A percentile compares a stretch with the other conserved stretches of the same genome.
phyloP scores from a whole-genome alignment of 345 rosid genomes.

The Nephelium lappaceum region DNA sequence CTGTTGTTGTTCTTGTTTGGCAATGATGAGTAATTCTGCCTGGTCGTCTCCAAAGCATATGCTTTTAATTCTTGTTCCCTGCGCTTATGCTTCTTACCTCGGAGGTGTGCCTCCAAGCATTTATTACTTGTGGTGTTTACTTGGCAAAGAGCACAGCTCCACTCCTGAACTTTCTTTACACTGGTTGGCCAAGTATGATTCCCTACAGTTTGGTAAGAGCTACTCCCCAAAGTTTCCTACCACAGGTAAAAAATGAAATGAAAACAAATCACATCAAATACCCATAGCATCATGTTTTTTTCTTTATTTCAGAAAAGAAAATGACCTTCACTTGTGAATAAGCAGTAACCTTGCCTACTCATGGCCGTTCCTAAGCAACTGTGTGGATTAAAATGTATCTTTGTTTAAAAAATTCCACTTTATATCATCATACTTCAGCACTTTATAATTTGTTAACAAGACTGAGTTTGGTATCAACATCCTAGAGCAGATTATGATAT shows the following conservation, averaged over 20 bases:
- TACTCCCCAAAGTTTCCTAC: slow-evolving; percentile 19
- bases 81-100: slow-evolving; percentile 37
- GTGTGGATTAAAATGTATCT: neutral
- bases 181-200: neutral
- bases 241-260: neutral
- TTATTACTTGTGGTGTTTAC: slow-evolving; percentile 28
- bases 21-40: neutral
- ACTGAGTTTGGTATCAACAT: neutral
- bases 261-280: neutral
- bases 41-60: neutral
- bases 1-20: neutral
- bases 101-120: slow-evolving; percentile 32
- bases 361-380: neutral
- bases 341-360: neutral
- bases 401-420: neutral
- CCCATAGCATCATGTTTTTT: neutral
- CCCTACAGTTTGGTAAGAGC: neutral
- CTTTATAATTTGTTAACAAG: neutral
- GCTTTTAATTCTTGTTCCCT: slow-evolving; percentile 19
- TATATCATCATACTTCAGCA: neutral
- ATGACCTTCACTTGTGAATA: neutral
- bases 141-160: slow-evolving; percentile 41
- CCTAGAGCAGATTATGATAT: neutral
- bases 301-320: neutral
- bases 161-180: slow-evolving; percentile 28